phyloP scores from a whole-genome alignment of 2,329 filamentous ascomycete genomes.

The Aspergillus japonicus region DNA sequence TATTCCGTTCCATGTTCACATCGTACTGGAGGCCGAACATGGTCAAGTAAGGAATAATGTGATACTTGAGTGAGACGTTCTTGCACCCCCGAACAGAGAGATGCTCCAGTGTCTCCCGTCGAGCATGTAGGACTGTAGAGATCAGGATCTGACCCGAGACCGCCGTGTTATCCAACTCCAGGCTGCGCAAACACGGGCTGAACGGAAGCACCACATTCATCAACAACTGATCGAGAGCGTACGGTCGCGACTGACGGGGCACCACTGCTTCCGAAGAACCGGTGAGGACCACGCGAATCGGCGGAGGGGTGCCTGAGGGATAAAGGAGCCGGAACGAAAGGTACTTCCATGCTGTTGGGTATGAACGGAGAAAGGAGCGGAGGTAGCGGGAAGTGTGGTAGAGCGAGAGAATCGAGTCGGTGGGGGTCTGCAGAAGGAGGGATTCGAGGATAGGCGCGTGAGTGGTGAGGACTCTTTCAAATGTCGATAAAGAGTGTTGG shows the following conservation, averaged over 20 bases:
- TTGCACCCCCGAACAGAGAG: slow-evolving; percentile 63
- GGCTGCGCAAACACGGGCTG: slow-evolving; percentile 55
- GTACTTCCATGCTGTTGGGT: slow-evolving; percentile 61
- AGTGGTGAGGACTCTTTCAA: slow-evolving; percentile 56
- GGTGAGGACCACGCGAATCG: slow-evolving; percentile 34
- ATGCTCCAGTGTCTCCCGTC: slow-evolving; percentile 56
- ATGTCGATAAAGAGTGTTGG: slow-evolving; percentile 43
- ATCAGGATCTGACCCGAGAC: slow-evolving; percentile 59
- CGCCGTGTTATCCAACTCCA: slow-evolving; percentile 62
- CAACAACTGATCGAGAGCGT: slow-evolving; percentile 59
- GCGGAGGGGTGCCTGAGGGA: slow-evolving; percentile 37
- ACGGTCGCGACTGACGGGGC: slow-evolving; percentile 54
- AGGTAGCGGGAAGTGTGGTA: slow-evolving; percentile 59
- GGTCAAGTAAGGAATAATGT: slow-evolving; percentile 59
- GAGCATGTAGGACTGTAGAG: slow-evolving; percentile 54
- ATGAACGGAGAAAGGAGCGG: slow-evolving; percentile 54
- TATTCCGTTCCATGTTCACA: slow-evolving; percentile 46
- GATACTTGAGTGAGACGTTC: slow-evolving; percentile 64
- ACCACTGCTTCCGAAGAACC: slow-evolving; percentile 33
- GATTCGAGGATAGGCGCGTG: slow-evolving; percentile 60
- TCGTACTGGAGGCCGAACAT: slow-evolving; percentile 47
- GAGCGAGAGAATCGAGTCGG: slow-evolving; percentile 56
- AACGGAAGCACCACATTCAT: slow-evolving; percentile 57
- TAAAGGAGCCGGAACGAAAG: slow-evolving; percentile 57
- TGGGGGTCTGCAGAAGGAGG: slow-evolving; percentile 57